Evolutionary conservation across 2,329 filamentous ascomycete genomes (phyloP).

Genomic region (Sphaerulina populicola): DNA sequence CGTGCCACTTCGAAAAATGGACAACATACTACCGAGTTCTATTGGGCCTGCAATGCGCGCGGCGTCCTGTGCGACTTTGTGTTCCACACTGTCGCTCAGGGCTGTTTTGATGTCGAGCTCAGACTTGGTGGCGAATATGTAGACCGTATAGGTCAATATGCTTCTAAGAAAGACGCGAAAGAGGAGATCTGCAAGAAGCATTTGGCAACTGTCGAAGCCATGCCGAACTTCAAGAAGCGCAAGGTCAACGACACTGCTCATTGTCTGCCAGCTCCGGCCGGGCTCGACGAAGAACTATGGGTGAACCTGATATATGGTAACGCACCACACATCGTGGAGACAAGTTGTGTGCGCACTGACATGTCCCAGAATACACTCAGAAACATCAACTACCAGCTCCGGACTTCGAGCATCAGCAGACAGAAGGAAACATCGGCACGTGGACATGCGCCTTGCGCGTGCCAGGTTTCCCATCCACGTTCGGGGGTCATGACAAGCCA

Average conservation of each 20-base stretch:
- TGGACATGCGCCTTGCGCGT: constrained; percentile 21
- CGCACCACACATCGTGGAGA: background rate
- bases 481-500: constrained; percentile 31
- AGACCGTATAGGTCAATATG: constrained; percentile 26
- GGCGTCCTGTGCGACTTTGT: constrained; percentile 15
- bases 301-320: constrained; percentile 33
- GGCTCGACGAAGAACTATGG: constrained; percentile 31
- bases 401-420: constrained; percentile 33
- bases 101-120: constrained; percentile 15
- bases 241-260: constrained; percentile 15
- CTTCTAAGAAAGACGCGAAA: constrained; percentile 39
- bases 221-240: constrained; percentile 19
- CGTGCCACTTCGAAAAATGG: constrained; percentile 10
- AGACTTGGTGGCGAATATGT: constrained; percentile 11
- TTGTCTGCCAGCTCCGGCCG: constrained; percentile 5
- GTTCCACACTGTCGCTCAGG: constrained; percentile 11
- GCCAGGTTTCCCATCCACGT: constrained; percentile 23
- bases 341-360: constrained; percentile 5
- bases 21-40: constrained; percentile 10
- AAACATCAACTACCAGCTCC: constrained; percentile 23
- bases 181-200: constrained; percentile 32
- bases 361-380: constrained; percentile 25
- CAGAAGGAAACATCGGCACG: constrained; percentile 21
- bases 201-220: constrained; percentile 1
- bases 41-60: constrained; percentile 16